phyloP scores from a whole-genome alignment of 2,329 filamentous ascomycete species.

The Emergomyces africanus region DNA sequence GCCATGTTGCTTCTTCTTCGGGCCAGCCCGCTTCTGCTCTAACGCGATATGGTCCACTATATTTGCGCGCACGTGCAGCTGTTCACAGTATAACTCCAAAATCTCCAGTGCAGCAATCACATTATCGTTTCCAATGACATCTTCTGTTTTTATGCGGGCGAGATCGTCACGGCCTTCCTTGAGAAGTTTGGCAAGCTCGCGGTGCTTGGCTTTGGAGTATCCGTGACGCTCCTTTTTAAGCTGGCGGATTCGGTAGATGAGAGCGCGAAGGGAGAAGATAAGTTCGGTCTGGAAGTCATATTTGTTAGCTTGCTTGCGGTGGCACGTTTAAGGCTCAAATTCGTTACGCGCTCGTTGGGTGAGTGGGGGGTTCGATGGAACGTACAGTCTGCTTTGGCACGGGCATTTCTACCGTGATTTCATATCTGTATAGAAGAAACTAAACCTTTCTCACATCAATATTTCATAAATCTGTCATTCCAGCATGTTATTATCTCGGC shows the following conservation, averaged over 20 bases:
- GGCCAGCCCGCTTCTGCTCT: slow-evolving; percentile 6
- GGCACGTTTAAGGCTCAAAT: not conserved
- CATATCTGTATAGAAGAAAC: not conserved
- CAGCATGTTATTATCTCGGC: not conserved
- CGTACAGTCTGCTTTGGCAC: slow-evolving; percentile 12
- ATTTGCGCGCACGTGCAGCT: slow-evolving; percentile 13
- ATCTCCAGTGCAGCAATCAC: slow-evolving; percentile 14
- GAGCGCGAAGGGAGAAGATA: slow-evolving; percentile 12
- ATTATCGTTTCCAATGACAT: slow-evolving; percentile 14
- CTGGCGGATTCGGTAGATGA: slow-evolving; percentile 13
- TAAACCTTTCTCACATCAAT: not conserved
- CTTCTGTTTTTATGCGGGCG: slow-evolving; percentile 15
- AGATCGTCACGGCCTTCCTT: slow-evolving; percentile 13
- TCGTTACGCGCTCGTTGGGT: not conserved
- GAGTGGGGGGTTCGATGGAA: not conserved
- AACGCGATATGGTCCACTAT: slow-evolving; percentile 14
- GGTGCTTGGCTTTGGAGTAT: slow-evolving; percentile 13
- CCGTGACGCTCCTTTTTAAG: slow-evolving; percentile 13
- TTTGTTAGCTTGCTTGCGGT: not conserved
- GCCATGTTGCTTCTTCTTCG: not conserved
- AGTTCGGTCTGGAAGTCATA: slow-evolving; percentile 8
- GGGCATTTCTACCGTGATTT: slow-evolving; percentile 7
- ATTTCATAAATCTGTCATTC: not conserved
- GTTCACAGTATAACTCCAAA: slow-evolving; percentile 13
- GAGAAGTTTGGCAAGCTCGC: slow-evolving; percentile 14